Base-by-base conservation (phyloP, 2,329 filamentous ascomycete species). In the Clonostachys rhizophaga region DNA sequence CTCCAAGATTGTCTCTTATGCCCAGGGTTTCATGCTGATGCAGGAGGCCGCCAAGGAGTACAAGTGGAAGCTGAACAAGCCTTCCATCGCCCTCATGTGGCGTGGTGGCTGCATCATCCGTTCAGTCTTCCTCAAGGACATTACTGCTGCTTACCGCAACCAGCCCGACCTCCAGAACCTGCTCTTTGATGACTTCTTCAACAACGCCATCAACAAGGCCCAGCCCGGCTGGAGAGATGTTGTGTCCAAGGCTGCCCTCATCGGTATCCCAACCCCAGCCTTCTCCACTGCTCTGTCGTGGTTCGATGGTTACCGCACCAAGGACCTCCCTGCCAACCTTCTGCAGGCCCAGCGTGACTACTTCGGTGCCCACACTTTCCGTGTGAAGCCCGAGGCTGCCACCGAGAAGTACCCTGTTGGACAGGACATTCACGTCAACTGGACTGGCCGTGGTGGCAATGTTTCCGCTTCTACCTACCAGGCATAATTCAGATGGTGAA, bases 11-110 rank as follows among this genome's bases (percentile, higher is more conserved):
- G 96, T 99, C 74, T 99, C 94, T 17, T 99, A 99, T 70, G 91
- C 94, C 56, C 94, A 99, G 78, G 94, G 94, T 68, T 99, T 99
- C 84, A 97, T 97, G 92, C 83, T 99, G 66, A 97, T 99, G 83
- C 92, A 97, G 78, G 87, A 95, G 76, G 92, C 94, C 60, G 94
- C 92, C 72, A 91, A 87, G 74, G 89, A 97, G 72, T 99, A 95
- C 78, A 73, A 75, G 60, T 99, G 94, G 94, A 96, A 96, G 83
- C 87, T 99, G 60, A 96, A 99, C 87, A 97, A 97, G 87, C 94
- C 94, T 56, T 96, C 95, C 62, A 99, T 99, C 65, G 94, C 94
- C 61, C 87, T 99, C 67, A 99, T 99, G 94, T 99, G 94, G 94
- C 90, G 94, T 70, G 94, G 94, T 77, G 94, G 94, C 61, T 99